Evolutionary conservation across 2,329 filamentous ascomycete species (phyloP).

Genomic region (Colletotrichum australisinense): DNA sequence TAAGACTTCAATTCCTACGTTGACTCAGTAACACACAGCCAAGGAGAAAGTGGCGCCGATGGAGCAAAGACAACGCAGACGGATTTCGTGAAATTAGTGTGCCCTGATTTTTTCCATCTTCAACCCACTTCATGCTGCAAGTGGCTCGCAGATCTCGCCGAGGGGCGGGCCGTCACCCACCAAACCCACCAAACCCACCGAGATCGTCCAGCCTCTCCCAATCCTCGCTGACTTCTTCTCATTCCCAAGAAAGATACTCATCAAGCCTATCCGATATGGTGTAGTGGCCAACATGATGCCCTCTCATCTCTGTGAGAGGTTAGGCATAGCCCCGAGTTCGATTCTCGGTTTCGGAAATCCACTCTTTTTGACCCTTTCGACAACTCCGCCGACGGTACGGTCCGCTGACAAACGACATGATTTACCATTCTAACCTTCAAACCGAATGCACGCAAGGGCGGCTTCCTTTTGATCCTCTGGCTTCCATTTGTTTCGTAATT

Average conservation of each 20-base stretch:
- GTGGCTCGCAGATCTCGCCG: not conserved
- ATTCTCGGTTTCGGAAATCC: conserved; percentile 29
- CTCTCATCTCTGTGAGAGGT: conserved; percentile 22
- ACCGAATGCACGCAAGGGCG: too few species aligned
- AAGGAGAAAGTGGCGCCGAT: not conserved
- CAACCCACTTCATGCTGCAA: not conserved
- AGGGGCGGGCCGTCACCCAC: not conserved
- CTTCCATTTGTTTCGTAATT: too few species aligned
- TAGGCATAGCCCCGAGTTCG: conserved; percentile 34
- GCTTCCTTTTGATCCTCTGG: too few species aligned
- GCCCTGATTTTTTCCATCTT: not conserved
- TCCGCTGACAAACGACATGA: too few species aligned
- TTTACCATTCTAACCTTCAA: too few species aligned
- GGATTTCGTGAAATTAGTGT: not conserved
- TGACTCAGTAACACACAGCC: not conserved
- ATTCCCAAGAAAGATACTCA: fast-evolving
- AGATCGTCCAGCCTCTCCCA: not conserved
- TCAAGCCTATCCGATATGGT: conserved; percentile 22
- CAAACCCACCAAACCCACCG: not conserved
- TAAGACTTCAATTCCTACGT: too few species aligned
- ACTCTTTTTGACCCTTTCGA: not conserved
- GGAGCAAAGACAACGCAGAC: not conserved
- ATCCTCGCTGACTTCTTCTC: not conserved
- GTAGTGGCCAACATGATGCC: conserved; percentile 33
- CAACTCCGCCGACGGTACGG: too few species aligned